Percentiles rank a stretch among this genome's conserved stretches.
These are phyloP conservation scores for Wickerhamiella pararugosa DNA, from an alignment of 1,139 yeast genomes.

Conservation along the genomic window DNA sequence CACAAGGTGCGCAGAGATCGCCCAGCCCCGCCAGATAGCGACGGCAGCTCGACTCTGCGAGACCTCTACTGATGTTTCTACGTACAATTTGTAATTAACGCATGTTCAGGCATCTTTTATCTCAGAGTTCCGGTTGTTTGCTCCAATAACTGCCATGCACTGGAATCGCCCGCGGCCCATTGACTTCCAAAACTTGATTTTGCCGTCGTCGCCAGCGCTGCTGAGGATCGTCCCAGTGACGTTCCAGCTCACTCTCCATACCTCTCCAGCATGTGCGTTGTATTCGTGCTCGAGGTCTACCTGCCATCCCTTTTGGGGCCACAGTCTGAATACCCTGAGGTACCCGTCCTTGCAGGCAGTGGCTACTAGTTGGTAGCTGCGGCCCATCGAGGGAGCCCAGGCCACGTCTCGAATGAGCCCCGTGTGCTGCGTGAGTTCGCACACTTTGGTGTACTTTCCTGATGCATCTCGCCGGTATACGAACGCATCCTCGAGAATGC, in stretches of 20 bases:
- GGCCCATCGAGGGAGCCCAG: constrained; percentile 97
- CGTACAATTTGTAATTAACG: no score
- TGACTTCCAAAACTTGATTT: constrained; percentile 81
- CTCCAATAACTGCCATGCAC: constrained; percentile 78
- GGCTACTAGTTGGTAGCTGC: constrained; percentile 75
- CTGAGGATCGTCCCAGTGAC: constrained; percentile 83
- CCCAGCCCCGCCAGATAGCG: no score
- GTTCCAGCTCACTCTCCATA: constrained; percentile 95
- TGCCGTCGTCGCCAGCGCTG: constrained; percentile 93
- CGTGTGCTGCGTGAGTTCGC: constrained; percentile 52
- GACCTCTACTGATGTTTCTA: no score
- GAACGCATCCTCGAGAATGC: constrained; percentile 78
- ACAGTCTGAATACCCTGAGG: constrained; percentile 69
- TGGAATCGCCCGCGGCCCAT: constrained; percentile 76
- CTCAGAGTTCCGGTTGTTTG: constrained; percentile 27
- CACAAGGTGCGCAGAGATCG: no score
- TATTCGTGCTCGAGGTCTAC: constrained; percentile 42
- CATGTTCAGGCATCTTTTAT: no score
- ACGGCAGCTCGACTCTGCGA: no score
- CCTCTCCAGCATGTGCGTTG: constrained; percentile 75
- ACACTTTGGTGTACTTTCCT: constrained; percentile 29
- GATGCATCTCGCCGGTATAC: constrained; percentile 45
- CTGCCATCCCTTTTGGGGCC: constrained; percentile 28
- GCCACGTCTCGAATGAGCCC: constrained; percentile 80
- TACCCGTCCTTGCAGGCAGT: constrained; percentile 93